Evolutionary conservation across 2,329 filamentous ascomycete species (phyloP).

Genomic region (Trematosphaeria pertusa): DNA sequence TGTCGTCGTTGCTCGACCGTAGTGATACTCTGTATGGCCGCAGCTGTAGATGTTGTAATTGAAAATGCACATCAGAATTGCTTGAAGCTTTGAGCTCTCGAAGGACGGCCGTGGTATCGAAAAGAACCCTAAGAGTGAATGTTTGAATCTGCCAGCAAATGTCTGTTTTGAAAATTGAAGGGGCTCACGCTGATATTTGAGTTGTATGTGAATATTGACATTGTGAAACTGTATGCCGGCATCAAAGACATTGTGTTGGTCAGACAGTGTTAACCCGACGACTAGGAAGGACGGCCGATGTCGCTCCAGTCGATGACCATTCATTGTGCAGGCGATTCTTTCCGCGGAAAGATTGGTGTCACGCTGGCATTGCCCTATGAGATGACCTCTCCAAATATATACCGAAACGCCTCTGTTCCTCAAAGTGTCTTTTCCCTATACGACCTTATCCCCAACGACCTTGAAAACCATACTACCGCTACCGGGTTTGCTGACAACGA

Average conservation of each 20-base stretch:
- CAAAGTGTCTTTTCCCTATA: constrained; percentile 17
- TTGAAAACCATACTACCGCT: constrained; percentile 63
- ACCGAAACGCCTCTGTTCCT: not conserved
- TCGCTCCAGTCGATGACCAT: not conserved
- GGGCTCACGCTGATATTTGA: not conserved
- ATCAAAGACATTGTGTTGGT: not conserved
- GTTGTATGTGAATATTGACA: not conserved
- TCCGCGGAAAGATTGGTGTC: not conserved
- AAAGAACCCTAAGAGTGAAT: not conserved
- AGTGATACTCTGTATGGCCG: not conserved
- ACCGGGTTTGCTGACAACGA: constrained; percentile 88
- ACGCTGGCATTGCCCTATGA: not conserved
- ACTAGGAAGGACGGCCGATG: too few relatives aligned
- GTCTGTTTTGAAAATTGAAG: too few relatives aligned
- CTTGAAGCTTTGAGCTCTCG: not conserved
- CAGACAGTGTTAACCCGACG: not conserved
- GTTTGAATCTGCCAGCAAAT: too few relatives aligned
- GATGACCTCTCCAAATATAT: not conserved
- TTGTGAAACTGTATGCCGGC: not conserved
- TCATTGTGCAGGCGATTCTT: not conserved
- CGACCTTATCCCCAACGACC: constrained; percentile 39
- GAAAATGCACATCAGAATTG: not conserved
- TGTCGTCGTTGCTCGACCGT: too few relatives aligned
- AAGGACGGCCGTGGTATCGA: not conserved
- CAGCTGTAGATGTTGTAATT: not conserved